A percentile compares a stretch with the other conserved stretches of the same genome.
Evolutionary conservation across 1,284 basidiomycete species (phyloP).

Genomic region (Moesziomyces aphidis): DNA sequence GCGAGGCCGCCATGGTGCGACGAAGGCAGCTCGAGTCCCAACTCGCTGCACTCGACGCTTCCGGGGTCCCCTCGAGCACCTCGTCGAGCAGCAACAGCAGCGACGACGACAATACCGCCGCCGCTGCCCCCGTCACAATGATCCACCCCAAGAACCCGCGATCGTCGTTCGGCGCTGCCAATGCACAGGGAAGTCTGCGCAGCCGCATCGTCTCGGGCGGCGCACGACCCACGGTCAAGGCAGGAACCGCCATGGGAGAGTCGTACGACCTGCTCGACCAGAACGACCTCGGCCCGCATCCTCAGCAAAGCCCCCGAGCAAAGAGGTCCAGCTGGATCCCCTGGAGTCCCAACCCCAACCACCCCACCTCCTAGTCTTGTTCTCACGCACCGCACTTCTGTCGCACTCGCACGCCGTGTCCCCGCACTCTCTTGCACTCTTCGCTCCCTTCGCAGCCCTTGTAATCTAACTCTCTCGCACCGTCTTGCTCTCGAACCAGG

Average conservation of each 20-base stretch:
- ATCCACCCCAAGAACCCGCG: slow-evolving; percentile 12
- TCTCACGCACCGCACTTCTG: background rate
- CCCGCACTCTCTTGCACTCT: background rate
- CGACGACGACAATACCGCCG: slow-evolving; percentile 2
- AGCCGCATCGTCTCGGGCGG: slow-evolving; percentile 11
- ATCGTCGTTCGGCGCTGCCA: background rate
- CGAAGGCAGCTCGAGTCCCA: slow-evolving; percentile 35
- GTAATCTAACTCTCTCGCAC: background rate
- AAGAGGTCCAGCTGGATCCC: slow-evolving; percentile 25
- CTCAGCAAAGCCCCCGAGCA: slow-evolving; percentile 4
- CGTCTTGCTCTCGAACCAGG: background rate
- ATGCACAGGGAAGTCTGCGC: slow-evolving; percentile 13
- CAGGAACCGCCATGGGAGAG: slow-evolving; percentile 28
- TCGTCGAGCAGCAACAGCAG: slow-evolving; percentile 13
- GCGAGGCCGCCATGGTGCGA: slow-evolving; percentile 22
- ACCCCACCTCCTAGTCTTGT: background rate
- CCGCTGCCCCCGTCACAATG: slow-evolving; percentile 15
- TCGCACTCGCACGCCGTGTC: background rate
- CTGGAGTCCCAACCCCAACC: slow-evolving; percentile 20
- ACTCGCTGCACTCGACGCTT: slow-evolving; percentile 33
- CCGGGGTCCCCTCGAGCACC: slow-evolving; percentile 11
- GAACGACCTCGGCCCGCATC: slow-evolving; percentile 17
- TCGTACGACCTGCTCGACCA: slow-evolving; percentile 47
- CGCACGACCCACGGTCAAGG: slow-evolving; percentile 14
- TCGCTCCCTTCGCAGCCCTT: too few relatives aligned